These are phyloP conservation scores for Carex littledalei DNA, from an alignment of 176 grass and related monocot genomes.

Conservation along the genomic window DNA sequence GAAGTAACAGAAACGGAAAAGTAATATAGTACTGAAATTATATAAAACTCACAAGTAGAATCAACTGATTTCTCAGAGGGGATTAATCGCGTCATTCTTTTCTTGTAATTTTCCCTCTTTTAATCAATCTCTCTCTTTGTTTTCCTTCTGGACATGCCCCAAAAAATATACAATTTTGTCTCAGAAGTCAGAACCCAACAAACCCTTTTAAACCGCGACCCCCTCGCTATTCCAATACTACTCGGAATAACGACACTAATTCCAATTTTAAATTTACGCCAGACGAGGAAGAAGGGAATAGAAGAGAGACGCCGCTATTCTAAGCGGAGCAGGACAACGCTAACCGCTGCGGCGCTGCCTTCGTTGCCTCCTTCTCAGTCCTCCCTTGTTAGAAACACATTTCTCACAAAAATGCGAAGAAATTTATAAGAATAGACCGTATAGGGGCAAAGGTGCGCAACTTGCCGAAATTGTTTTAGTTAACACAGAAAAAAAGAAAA, in stretches of 20 bases:
- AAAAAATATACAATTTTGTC: neutral
- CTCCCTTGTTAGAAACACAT: too few relatives aligned
- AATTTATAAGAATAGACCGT: too few relatives aligned
- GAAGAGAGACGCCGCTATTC: too few relatives aligned
- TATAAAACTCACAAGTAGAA: conserved; percentile 7
- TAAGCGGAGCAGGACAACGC: too few relatives aligned
- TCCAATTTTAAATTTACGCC: too few relatives aligned
- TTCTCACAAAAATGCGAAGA: too few relatives aligned
- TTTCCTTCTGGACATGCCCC: neutral
- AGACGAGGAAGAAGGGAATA: too few relatives aligned
- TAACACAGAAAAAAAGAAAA: too few relatives aligned
- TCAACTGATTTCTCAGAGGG: neutral
- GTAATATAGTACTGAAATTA: conserved; percentile 3
- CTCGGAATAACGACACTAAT: neutral
- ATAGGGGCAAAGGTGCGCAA: too few relatives aligned
- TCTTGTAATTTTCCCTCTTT: neutral
- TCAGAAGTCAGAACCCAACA: neutral
- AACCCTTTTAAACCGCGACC: neutral
- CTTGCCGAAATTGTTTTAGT: too few relatives aligned
- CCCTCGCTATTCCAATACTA: neutral
- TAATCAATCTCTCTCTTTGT: neutral
- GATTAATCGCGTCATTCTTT: neutral
- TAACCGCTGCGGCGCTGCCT: too few relatives aligned
- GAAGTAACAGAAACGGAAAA: neutral
- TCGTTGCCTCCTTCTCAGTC: too few relatives aligned